A percentile compares a stretch with the other conserved stretches of the same genome.
Conservation (phyloP, 2,329 filamentous ascomycete species). For the Boeremia lycopersici region DNA sequence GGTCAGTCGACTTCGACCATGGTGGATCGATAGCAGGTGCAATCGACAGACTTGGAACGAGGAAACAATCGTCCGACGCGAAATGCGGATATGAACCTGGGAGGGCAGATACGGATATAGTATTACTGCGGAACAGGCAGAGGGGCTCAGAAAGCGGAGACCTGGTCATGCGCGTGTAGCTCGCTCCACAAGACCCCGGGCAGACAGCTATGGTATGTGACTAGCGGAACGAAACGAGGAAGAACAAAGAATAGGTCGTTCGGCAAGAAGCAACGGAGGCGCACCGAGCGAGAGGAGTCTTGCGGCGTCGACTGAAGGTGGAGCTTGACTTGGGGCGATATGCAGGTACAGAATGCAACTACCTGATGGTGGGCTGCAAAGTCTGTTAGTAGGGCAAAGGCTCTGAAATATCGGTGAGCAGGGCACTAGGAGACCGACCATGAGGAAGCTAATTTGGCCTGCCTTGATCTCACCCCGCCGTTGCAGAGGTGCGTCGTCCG, state of each 20-base stretch:
- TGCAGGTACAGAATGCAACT: conserved; percentile 33
- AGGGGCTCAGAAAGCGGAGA: conserved; percentile 32
- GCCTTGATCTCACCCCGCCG: conserved; percentile 24
- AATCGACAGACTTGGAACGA: conserved; percentile 21
- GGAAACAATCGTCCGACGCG: conserved; percentile 28
- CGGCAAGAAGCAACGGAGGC: conserved; percentile 32
- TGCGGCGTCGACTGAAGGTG: conserved; percentile 36
- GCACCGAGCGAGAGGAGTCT: conserved; percentile 32
- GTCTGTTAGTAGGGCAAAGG: conserved; percentile 18
- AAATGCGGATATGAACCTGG: conserved; percentile 27
- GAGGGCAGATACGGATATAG: conserved; percentile 39
- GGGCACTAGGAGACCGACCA: conserved; percentile 16
- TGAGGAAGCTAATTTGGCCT: conserved; percentile 28
- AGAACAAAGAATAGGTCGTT: conserved; percentile 31
- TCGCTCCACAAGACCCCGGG: conserved; percentile 37
- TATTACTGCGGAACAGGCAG: conserved; percentile 34
- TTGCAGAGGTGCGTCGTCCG: conserved; percentile 20
- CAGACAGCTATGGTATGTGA: conserved; percentile 37
- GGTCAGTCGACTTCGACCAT: conserved; percentile 39
- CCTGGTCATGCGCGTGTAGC: conserved; percentile 41
- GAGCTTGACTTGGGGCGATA: conserved; percentile 29
- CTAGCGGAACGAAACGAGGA: conserved; percentile 30
- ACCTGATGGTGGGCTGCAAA: conserved; percentile 22
- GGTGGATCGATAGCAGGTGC: conserved; percentile 27
- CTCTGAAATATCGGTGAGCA: conserved; percentile 21